phyloP scores from a whole-genome alignment of 78 protist genomes.

The slime mould (Dictyostelium discoideum) region dicty_2.7 NC_007089.4:79001-79500 shows the following conservation, averaged over 20 bases:
- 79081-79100: conserved; percentile 35
- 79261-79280: background rate
- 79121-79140: background rate
- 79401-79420: background rate
- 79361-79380: conserved; percentile 56
- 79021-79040: conserved; percentile 42
- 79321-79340: background rate
- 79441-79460: background rate
- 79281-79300: conserved; percentile 33
- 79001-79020: conserved; percentile 54
- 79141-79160: conserved; percentile 24
- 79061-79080: conserved; percentile 34
- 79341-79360: conserved; percentile 32
- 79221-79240: conserved; percentile 20
- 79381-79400: conserved; percentile 13
- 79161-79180: conserved; percentile 59
- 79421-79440: conserved; percentile 47
- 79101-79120: conserved; percentile 17
- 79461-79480: background rate
- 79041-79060: conserved; percentile 23
- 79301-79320: background rate
- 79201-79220: conserved; percentile 24
- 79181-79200: background rate
- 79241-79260: background rate
- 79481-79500: background rate